Base-by-base conservation (phyloP, 805 yeast genomes). In the Saccharomycopsis vini region DNA sequence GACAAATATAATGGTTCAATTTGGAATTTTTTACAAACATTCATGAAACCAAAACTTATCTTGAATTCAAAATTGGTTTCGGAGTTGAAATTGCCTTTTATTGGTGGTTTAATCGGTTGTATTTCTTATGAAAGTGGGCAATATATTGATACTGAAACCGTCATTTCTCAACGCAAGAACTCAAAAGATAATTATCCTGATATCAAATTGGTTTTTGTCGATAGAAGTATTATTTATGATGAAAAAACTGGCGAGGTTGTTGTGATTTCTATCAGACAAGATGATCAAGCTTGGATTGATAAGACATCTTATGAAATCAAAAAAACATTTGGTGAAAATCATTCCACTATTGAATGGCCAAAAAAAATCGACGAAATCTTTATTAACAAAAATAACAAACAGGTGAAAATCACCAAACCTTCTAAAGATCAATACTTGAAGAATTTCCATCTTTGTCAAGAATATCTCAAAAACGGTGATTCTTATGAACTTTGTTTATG, bases 401-500 rank as follows among this genome's bases (percentile, higher is more conserved):
- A 30, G 5, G 18, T 30, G n/a, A 32, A 54, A n/a, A 56, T 71
- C 4, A 56, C 60, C 7, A 58, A 59, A 46, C 94, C 95, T 1
- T 63, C 71, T 9, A 69, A 72, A 49, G 62, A 63, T 0, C 54
- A 62, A 1, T 92, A 92, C 59, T 56, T 65, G 3, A 49, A 63
- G 2, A 74, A 74, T 32, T 84, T 87, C 54, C 54, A 65, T 0
- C 46, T 66, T 39, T 86, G 95, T 58, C 73, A 63, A 5, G 85
- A 74, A 53, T 69, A 78, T 26, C 65, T 66, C 2, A 77, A 63
- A 22, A 81, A 62, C 20, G 72, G 63, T 1, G 66, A 54, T 41
- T 76, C 75, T 3, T 92, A 92, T 57, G 99, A 92, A 58, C 69
- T 92, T 13, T 92, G 98, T 57, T 68, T 92, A 26, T 90, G 97